Base-by-base conservation (phyloP, 169 alveolate species). In the Babesia sp. region DNA sequence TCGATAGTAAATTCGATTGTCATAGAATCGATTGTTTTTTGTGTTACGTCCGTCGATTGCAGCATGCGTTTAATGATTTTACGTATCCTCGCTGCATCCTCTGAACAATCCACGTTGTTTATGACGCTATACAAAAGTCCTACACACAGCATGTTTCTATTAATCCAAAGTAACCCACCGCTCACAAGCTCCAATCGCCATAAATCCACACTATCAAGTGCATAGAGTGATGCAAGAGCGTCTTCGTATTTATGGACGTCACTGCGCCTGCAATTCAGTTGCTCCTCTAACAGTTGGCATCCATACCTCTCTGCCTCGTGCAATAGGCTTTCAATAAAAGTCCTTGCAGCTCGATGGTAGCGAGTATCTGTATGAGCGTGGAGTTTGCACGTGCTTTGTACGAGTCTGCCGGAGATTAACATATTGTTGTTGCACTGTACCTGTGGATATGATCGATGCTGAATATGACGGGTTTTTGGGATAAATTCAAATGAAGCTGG, bases 401-500 rank as follows among this genome's bases (percentile, higher is more conserved):
- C 28, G 1, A 79, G 16, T 14, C 82, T 69, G 45, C 5, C 22
- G 22, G 3, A 20, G 1, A 1, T 5, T 7, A 6, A 20, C 4
- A 20, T 3, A 36, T 9, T 1, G 36, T 22, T 18, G 33, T 29
- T 20, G 26, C 18, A 2, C 29, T 26, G 26, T 46, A 79, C 82
- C 83, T 69, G 71, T 58, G 58, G 50, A 79, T 59, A 44, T 79
- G 81, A n/a, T 58, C 50, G 9, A 46, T 39, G 63, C 46, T 54
- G 53, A 79, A 68, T 11, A 41, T 59, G 12, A 33, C 71, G 22
- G 87, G 58, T 18, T 44, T 31, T 28, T 55, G 71, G 33, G 86
- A 53, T 26, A 76, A n/a, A 11, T n/a, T 37, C 24, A 18, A 6
- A 41, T 54, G 42, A 24, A 76, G n/a, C 22, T 34, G 1, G 36